Evolutionary conservation across 805 yeast species (phyloP), one percentile per base, ranked within the genome.

Genomic region (Wilhelminamyces savonicus): DNA sequence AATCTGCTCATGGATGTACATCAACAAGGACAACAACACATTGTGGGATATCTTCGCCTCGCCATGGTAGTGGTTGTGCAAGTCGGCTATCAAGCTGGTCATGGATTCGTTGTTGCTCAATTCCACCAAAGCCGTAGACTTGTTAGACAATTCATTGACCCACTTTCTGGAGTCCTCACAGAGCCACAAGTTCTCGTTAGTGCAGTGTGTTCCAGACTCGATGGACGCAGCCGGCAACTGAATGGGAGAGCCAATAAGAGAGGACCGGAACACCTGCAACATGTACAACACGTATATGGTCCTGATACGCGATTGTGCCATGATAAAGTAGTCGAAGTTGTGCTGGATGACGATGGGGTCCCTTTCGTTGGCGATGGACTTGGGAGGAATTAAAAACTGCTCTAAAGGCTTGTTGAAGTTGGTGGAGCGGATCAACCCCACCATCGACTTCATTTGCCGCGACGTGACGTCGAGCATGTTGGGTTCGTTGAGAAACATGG

Each of bases 1-100:
- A 22, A 82, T 76, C 40, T 64, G 67, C 41, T 81, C 90, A 48
- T 81, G 84, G 23, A 82, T 62, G 13, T 81, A 72, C 58, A 81
- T 67, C 36, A 82, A 56, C 36, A 79, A 59, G 3, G 79, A 69
- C 23, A 79, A 50, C 34, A 71, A 41, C 12, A 80, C 70, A 33
- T 71, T 62, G 49, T 65, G 58, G 3, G 76, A 69, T 21, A 70
- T 48, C 16, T 53, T 57, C 27, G 61, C 52, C 30, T 50, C 71
- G 7, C 31, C 17, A 34, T 41, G 52, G 22, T 50, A 34, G 52
- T 56, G 44, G 50, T 68, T 61, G 26, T 59, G 56, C 48, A 78
- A 45, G 36, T 71, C 72, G 32, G 62, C 66, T 30, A 70, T 46
- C 42, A 74, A 60, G 27, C 60, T 59, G 27, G 54, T 54, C 45